Evolutionary conservation across 768 basidiomycete genomes (phyloP).

Genomic region (Pleurotus pulmonarius): DNA sequence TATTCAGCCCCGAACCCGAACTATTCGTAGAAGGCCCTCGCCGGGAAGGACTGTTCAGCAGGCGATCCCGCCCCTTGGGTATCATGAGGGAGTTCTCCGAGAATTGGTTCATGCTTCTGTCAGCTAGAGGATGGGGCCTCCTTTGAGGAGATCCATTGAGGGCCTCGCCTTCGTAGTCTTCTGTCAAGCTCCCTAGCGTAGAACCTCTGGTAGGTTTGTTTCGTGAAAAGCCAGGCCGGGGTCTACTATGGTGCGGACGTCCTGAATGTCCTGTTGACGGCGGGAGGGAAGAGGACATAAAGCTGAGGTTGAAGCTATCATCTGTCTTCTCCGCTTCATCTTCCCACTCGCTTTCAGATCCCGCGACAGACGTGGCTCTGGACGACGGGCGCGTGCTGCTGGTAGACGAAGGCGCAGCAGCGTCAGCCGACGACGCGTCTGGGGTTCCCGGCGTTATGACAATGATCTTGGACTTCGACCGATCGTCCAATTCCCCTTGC

Average conservation of each 20-base stretch:
- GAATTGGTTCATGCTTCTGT: slow-evolving; percentile 61
- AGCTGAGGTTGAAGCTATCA: slow-evolving; percentile 62
- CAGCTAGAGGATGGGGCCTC: slow-evolving; percentile 47
- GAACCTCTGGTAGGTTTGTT: slow-evolving; percentile 37
- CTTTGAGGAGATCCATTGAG: slow-evolving; percentile 23
- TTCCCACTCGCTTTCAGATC: slow-evolving; percentile 88
- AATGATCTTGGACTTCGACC: slow-evolving; percentile 25
- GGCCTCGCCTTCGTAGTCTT: slow-evolving; percentile 58
- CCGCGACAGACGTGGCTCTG: slow-evolving; percentile 47
- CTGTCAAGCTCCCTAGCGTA: slow-evolving; percentile 60
- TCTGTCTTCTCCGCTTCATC: slow-evolving; percentile 85
- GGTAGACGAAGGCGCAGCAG: slow-evolving; percentile 18
- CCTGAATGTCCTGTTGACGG: slow-evolving; percentile 28
- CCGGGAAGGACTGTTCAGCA: slow-evolving; percentile 40
- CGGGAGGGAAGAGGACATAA: slow-evolving; percentile 40
- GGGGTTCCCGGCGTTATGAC: slow-evolving; percentile 37
- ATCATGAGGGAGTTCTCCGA: slow-evolving; percentile 27
- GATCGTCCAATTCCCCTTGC: slow-evolving; percentile 76
- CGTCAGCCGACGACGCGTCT: slow-evolving; percentile 15
- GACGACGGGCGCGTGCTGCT: slow-evolving; percentile 27
- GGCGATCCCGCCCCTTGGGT: slow-evolving; percentile 35
- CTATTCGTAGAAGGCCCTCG: slow-evolving; percentile 38
- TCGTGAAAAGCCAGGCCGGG: slow-evolving; percentile 70
- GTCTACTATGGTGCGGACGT: slow-evolving; percentile 59
- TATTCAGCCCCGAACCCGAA: slow-evolving; percentile 15